Conservation (phyloP, 495 filamentous ascomycete genomes). For the Pyrenula aspistea region DNA sequence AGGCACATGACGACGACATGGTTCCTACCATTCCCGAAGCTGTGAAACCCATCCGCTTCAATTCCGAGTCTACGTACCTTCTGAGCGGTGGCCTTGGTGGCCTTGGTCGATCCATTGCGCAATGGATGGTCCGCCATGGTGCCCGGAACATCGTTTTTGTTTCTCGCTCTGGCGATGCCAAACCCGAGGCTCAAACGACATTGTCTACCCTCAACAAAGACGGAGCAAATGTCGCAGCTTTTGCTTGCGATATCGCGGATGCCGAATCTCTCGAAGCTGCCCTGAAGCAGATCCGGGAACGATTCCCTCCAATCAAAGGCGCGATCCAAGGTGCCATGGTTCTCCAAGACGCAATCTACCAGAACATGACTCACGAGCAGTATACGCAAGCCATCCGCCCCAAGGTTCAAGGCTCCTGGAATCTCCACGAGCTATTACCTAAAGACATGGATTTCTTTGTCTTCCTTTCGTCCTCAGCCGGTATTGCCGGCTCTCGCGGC, state of each 20-base stretch:
- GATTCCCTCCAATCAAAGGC: slow-evolving; percentile 34
- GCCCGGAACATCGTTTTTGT: slow-evolving; percentile 39
- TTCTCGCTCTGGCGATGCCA: slow-evolving; percentile 27
- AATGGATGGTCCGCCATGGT: slow-evolving; percentile 41
- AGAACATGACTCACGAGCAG: slow-evolving; percentile 41
- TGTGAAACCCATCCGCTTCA: neutral
- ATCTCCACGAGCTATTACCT: slow-evolving; percentile 23
- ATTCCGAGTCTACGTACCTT: slow-evolving; percentile 34
- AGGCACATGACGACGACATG: slow-evolving; percentile 14
- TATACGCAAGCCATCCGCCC: slow-evolving; percentile 27
- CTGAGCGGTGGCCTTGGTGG: slow-evolving; percentile 45
- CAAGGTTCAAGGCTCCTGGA: slow-evolving; percentile 27
- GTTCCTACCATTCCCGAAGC: slow-evolving; percentile 8
- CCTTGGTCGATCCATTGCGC: slow-evolving; percentile 37
- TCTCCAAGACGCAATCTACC: slow-evolving; percentile 35
- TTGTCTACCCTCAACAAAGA: slow-evolving; percentile 7
- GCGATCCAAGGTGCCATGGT: slow-evolving; percentile 35
- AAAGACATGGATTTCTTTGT: slow-evolving; percentile 38
- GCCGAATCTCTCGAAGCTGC: neutral
- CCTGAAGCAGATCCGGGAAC: slow-evolving; percentile 9
- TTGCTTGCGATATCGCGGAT: slow-evolving; percentile 28
- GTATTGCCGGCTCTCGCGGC: slow-evolving; percentile 27
- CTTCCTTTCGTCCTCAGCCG: slow-evolving; percentile 28
- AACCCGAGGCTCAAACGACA: slow-evolving; percentile 6
- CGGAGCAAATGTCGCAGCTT: slow-evolving; percentile 11